phyloP scores from a whole-genome alignment of 305 asterid genomes.

The Lippia alba region DNA sequence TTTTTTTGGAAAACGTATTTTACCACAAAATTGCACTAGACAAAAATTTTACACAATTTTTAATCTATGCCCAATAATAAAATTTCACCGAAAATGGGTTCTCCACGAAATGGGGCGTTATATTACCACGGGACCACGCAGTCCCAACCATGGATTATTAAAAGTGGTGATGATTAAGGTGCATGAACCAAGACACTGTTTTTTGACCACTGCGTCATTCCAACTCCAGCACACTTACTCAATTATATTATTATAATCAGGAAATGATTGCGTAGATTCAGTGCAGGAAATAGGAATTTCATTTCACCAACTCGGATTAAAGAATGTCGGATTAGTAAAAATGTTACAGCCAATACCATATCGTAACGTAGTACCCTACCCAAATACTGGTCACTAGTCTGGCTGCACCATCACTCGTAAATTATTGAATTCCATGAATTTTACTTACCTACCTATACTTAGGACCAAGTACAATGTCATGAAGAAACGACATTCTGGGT shows the following conservation, averaged over 20 bases:
- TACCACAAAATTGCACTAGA: no score
- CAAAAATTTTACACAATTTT: no score
- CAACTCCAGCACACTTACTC: constrained; percentile 4
- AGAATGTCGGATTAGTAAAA: background rate
- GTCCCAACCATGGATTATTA: constrained; percentile 28
- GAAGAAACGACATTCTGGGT: background rate
- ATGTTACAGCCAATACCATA: constrained; percentile 18
- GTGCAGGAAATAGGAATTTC: constrained; percentile 20
- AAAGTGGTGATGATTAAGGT: constrained; percentile 31
- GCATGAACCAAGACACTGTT: constrained; percentile 44
- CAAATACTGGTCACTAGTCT: constrained; percentile 19
- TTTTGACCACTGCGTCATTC: constrained; percentile 27
- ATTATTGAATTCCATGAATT: background rate
- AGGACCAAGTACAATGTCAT: constrained; percentile 25
- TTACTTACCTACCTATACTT: background rate
- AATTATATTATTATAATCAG: background rate
- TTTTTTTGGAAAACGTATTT: no score
- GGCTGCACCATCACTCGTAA: constrained; percentile 31
- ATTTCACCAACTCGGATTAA: constrained; percentile 25
- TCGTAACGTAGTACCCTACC: constrained; percentile 20
- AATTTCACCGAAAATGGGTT: no score
- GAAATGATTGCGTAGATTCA: constrained; percentile 40
- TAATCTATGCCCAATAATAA: no score
- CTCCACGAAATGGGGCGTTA: constrained; percentile 14
- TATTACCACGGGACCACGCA: constrained; percentile 30